Evolutionary conservation across 2,329 filamentous ascomycete species (phyloP), one percentile per base, ranked within the genome.

Genomic region (Emmonsia crescens): DNA sequence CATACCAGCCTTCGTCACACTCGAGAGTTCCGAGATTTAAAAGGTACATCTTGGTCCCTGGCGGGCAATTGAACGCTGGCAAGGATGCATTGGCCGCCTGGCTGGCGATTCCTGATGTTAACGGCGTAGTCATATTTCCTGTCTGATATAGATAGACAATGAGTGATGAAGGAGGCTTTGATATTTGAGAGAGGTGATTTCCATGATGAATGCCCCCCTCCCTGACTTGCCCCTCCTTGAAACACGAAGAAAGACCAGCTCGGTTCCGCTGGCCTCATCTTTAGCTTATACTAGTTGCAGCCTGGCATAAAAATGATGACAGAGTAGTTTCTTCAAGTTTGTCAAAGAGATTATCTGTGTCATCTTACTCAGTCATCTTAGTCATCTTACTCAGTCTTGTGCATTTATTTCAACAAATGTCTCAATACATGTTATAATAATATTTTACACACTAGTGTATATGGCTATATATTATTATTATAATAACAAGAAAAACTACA

Each of bases 11-110:
- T 63, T 81, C 79, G 63, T 81, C 78, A 46, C 69, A 73, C 66
- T 79, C 74, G 3, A 81, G 68, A 63, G 72, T 75, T 14, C 78
- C 78, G 8, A 79, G 68, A 66, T 79, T 72, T 21, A 80, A 66
- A 16, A 81, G 68, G 66, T 78, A 76, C 69, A 80, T 78, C 66
- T 78, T 79, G 5, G 78, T 80, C 6, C 78, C 78, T 12, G 67
- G 63, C 0, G 77, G 78, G 62, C 76, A 79, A 56, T 67, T 68
- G 61, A 71, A 70, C 82, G 33, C 77, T 75, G 73, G 60, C 42
- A 62, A 38, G n/a, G 12, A 46, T 24, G 62, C 62, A 29, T 48
- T 62, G 6, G 24, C 46, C 40, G 38, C 62, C 29, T 64, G 62
- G 27, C 59, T 63, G 38, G 60, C 59, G 48, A 60, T 33, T 31